phyloP scores from a whole-genome alignment of 2,329 filamentous ascomycete genomes.

The Penicillium sp. region DNA sequence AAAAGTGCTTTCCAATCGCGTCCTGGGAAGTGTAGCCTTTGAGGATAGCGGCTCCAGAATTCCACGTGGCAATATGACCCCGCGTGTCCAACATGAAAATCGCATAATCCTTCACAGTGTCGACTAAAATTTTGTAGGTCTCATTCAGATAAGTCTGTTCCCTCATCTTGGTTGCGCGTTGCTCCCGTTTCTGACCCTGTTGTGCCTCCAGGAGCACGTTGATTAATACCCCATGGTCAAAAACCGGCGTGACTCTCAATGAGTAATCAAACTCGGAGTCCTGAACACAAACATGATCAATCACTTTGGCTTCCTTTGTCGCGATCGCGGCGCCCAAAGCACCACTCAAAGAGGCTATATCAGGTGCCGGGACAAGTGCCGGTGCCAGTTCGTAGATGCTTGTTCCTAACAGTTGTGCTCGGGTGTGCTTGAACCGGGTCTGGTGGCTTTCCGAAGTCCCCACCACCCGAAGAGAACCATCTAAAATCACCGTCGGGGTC shows the following conservation, averaged over 20 bases:
- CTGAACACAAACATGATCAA: constrained; percentile 30
- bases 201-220: constrained; percentile 47
- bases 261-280: constrained; percentile 17
- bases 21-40: constrained; percentile 58
- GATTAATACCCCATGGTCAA: constrained; percentile 38
- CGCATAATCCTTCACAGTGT: constrained; percentile 63
- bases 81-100: constrained; percentile 62
- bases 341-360: constrained; percentile 37
- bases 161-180: constrained; percentile 26
- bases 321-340: constrained; percentile 40
- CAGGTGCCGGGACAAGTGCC: constrained; percentile 34
- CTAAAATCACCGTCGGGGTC: constrained; percentile 40
- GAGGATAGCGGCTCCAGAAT: constrained; percentile 55
- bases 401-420: constrained; percentile 37
- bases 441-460: constrained; percentile 49
- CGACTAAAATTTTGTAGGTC: constrained; percentile 61
- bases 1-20: constrained; percentile 60
- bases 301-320: constrained; percentile 35
- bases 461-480: constrained; percentile 37
- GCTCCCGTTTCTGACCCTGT: constrained; percentile 35
- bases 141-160: constrained; percentile 53
- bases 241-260: constrained; percentile 47
- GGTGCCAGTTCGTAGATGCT: constrained; percentile 44
- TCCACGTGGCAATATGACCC: constrained; percentile 61
- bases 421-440: constrained; percentile 30